Conservation (phyloP, 345 rosid genomes). For the Dipteronia sinensis region DNA sequence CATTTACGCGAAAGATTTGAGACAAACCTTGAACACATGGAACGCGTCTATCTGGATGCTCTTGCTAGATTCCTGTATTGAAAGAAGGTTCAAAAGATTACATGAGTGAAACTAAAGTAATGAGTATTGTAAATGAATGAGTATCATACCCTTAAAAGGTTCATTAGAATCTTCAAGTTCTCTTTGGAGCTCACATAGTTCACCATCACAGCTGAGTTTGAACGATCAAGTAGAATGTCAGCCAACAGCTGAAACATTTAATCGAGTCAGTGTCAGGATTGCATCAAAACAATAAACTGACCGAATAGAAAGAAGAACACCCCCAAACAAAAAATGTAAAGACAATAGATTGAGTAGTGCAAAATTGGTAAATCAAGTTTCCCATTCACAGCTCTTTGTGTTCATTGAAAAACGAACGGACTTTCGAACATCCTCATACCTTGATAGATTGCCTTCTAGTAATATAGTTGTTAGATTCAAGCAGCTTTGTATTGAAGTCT, state of each 20-base stretch:
- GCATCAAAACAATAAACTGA: background rate
- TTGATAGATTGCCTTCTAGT: slow-evolving; percentile 27
- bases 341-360: too few relatives aligned
- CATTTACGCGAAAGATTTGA: background rate
- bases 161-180: slow-evolving; percentile 16
- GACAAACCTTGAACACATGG: slow-evolving; percentile 20
- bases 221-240: slow-evolving; percentile 6
- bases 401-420: background rate
- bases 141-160: slow-evolving; percentile 3
- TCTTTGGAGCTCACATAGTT: slow-evolving; percentile 11
- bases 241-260: background rate
- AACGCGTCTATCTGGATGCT: slow-evolving; percentile 8
- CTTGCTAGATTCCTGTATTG: slow-evolving; percentile 13
- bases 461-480: slow-evolving; percentile 24
- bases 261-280: background rate
- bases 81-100: background rate
- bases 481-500: slow-evolving; percentile 23
- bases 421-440: background rate
- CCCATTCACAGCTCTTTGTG: background rate
- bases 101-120: background rate
- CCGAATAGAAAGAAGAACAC: too few relatives aligned
- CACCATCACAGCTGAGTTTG: slow-evolving; percentile 13
- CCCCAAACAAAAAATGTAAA: background rate
- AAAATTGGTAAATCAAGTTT: background rate
- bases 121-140: background rate